phyloP scores from a whole-genome alignment of 2,329 filamentous ascomycete species.

The Bipolaris gigantea region DNA sequence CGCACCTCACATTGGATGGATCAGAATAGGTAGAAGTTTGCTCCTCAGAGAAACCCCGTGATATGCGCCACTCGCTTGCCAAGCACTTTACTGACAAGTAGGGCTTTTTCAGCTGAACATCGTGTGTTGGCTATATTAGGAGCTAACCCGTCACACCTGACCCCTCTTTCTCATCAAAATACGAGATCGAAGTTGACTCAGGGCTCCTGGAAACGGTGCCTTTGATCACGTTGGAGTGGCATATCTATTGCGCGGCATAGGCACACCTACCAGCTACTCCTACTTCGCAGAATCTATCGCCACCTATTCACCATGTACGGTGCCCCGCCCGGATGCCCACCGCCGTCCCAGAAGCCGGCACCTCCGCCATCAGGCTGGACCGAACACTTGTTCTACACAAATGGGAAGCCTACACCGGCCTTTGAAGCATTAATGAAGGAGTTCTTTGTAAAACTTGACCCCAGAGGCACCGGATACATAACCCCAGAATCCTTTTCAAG shows the following conservation, averaged over 20 bases:
- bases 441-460: not conserved
- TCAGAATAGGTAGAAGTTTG: not conserved
- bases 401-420: not conserved
- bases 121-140: not conserved
- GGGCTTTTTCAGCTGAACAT: not conserved
- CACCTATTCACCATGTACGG: not conserved
- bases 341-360: not conserved
- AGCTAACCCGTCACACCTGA: not conserved
- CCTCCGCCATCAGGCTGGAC: constrained; percentile 3
- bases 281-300: not conserved
- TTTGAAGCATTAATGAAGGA: constrained; percentile 2
- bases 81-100: not conserved
- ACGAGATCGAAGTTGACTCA: not conserved
- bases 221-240: not conserved
- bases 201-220: no score
- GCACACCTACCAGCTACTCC: not conserved
- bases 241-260: not conserved
- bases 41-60: not conserved
- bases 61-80: constrained; percentile 1
- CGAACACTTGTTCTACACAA: constrained; percentile 3
- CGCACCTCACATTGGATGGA: not conserved
- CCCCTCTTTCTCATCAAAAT: not conserved
- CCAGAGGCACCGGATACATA: not conserved
- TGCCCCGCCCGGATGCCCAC: not conserved
- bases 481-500: not conserved